phyloP scores from a whole-genome alignment of 345 rosid genomes.

The Nasturtium officinale region DNA sequence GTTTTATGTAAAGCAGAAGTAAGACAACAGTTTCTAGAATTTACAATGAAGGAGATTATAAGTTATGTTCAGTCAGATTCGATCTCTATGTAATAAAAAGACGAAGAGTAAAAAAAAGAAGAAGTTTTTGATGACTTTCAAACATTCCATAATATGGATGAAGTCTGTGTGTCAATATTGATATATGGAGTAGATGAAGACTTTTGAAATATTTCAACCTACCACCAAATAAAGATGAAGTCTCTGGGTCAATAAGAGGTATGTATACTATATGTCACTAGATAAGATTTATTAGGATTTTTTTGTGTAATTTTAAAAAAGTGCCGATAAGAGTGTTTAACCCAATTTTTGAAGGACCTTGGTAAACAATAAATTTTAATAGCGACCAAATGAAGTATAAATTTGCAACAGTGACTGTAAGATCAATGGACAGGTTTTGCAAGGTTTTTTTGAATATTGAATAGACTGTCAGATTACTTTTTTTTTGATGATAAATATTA shows the following conservation, averaged over 20 bases:
- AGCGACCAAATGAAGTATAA: not conserved
- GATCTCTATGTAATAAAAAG: too few relatives aligned
- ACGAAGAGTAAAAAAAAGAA: too few relatives aligned
- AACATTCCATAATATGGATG: not conserved
- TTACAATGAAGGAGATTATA: too few relatives aligned
- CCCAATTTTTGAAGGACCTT: not conserved
- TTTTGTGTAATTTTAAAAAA: too few relatives aligned
- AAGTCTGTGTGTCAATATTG: not conserved
- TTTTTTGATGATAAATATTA: too few relatives aligned
- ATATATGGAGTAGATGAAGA: not conserved
- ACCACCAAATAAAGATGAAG: not conserved
- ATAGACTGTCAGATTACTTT: not conserved
- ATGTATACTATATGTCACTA: too few relatives aligned
- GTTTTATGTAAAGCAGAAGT: too few relatives aligned
- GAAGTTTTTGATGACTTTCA: constrained; percentile 30
- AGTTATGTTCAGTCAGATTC: too few relatives aligned
- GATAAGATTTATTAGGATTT: too few relatives aligned
- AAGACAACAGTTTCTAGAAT: too few relatives aligned
- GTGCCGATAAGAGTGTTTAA: not conserved
- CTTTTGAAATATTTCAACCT: not conserved
- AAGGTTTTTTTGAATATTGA: not conserved
- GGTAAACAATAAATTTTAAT: not conserved
- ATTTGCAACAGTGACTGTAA: not conserved
- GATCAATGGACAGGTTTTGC: not conserved
- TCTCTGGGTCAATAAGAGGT: not conserved